Percentiles rank a stretch among this genome's conserved stretches.
Conservation (phyloP, 352 stramenopile genomes). For the Globisporangium abappressorium region DNA sequence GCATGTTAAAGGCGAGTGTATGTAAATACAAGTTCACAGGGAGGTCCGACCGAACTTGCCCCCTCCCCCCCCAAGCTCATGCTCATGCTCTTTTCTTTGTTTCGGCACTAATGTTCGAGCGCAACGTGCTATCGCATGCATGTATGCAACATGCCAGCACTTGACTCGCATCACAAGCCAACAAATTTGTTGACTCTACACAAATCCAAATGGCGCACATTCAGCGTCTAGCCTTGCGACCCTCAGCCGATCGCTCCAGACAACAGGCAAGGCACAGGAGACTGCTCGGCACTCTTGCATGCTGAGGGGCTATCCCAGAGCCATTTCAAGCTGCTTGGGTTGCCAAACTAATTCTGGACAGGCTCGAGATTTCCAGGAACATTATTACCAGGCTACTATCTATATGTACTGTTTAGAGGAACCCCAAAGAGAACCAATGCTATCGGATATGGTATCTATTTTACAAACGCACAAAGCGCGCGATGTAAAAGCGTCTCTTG, state of each 20-base stretch:
- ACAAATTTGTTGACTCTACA: neutral
- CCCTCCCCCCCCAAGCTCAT: neutral
- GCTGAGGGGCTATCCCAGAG: neutral
- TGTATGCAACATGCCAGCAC: no score
- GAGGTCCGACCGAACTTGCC: no score
- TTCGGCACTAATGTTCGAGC: neutral
- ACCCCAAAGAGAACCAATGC: neutral
- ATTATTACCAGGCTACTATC: neutral
- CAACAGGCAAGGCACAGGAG: neutral
- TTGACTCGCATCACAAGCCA: neutral
- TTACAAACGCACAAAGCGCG: neutral
- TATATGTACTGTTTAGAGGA: neutral
- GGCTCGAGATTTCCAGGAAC: neutral
- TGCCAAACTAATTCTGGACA: neutral
- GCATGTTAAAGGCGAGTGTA: conserved; percentile 5
- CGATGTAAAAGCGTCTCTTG: neutral
- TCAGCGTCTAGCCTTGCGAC: neutral
- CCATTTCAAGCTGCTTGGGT: neutral
- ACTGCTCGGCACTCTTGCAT: neutral
- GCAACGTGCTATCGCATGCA: neutral
- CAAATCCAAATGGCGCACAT: neutral
- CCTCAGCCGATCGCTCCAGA: neutral
- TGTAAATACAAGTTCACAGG: neutral
- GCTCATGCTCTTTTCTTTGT: neutral
- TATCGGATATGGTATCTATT: neutral